Percentiles rank a stretch among this genome's conserved stretches.
Conservation (phyloP, 2,329 filamentous ascomycete species). For the Cladorrhinum sp. region DNA sequence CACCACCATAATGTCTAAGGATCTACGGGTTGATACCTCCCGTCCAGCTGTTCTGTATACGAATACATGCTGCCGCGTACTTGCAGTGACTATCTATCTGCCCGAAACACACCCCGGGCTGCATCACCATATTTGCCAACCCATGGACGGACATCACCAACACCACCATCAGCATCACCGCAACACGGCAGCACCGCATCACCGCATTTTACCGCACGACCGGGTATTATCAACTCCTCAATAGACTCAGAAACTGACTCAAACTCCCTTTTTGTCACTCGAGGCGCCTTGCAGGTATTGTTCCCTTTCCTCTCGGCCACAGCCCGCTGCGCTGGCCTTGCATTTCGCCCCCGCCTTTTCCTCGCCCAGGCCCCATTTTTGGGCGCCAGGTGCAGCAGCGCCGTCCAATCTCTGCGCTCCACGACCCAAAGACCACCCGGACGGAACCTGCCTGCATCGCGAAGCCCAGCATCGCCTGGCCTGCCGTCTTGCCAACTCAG, state of each 20-base stretch:
- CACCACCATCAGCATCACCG: not conserved
- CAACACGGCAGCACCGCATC: not conserved
- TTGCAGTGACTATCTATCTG: no score
- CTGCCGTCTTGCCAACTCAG: slow-evolving; percentile 30
- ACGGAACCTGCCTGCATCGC: slow-evolving; percentile 24
- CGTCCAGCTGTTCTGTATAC: not conserved
- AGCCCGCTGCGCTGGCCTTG: slow-evolving; percentile 30
- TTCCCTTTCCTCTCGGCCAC: slow-evolving; percentile 15
- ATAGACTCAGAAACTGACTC: not conserved
- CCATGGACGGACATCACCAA: not conserved
- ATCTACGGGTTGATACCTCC: not conserved
- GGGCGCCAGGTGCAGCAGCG: slow-evolving; percentile 14
- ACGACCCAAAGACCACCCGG: slow-evolving; percentile 28
- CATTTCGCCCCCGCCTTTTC: slow-evolving; percentile 25
- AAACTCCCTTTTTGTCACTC: not conserved
- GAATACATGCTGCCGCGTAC: no score
- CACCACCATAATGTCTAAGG: not conserved
- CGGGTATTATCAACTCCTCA: slow-evolving; percentile 3
- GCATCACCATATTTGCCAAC: no score
- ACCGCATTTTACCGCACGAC: not conserved
- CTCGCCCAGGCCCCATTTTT: slow-evolving; percentile 21
- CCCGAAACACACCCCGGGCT: not conserved
- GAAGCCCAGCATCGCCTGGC: slow-evolving; percentile 20
- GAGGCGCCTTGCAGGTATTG: not conserved
- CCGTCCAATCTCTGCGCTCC: slow-evolving; percentile 28